These are phyloP conservation scores for Gossypioides kirkii DNA, from an alignment of 345 rosid species.

Conservation along the genomic window DNA sequence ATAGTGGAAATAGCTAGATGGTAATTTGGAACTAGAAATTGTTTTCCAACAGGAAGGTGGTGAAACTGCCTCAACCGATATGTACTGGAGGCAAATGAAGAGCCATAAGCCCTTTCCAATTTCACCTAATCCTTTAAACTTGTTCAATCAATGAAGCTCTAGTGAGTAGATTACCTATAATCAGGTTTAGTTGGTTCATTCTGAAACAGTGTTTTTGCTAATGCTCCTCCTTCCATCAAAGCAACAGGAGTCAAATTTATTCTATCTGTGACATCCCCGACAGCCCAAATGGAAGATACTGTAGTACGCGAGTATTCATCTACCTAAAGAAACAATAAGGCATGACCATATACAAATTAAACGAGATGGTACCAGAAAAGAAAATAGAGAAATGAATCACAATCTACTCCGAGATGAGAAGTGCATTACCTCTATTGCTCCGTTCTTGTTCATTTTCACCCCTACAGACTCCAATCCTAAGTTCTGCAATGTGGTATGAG, in stretches of 20 bases:
- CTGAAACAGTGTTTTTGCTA: constrained; percentile 76
- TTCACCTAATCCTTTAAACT: neutral
- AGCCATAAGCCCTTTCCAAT: neutral
- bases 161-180: constrained; percentile 47
- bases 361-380: neutral
- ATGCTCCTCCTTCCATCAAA: constrained; percentile 95
- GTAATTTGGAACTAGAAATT: neutral
- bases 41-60: neutral
- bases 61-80: neutral
- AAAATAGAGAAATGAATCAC: constrained; percentile 9
- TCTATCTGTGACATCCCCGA: constrained; percentile 94
- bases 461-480: constrained; percentile 81
- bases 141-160: constrained; percentile 1
- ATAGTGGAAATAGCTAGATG: neutral
- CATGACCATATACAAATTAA: neutral
- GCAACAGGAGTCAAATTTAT: constrained; percentile 98
- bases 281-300: constrained; percentile 94
- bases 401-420: neutral
- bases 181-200: constrained; percentile 88
- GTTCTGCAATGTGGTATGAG: constrained; percentile 50
- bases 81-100: neutral
- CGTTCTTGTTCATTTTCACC: constrained; percentile 64
- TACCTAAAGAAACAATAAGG: constrained; percentile 46
- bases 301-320: constrained; percentile 81
- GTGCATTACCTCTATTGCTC: constrained; percentile 77